Conservation (phyloP, 2,329 filamentous ascomycete species). For the Xylariales sp. region DNA sequence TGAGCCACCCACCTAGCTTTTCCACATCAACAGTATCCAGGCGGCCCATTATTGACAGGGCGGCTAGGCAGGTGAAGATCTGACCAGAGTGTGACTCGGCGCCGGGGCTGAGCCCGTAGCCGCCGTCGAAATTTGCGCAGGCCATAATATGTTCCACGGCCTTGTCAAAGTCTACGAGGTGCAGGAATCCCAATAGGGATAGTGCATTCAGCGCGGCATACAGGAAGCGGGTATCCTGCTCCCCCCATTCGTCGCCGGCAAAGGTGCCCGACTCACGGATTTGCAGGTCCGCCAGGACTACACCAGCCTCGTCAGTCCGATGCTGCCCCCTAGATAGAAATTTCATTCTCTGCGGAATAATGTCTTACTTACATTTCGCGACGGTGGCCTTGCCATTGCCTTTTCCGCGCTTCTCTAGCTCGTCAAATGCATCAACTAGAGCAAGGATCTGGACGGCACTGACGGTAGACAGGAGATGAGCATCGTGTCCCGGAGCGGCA, state of each 20-base stretch:
- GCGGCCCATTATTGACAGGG: constrained; percentile 76
- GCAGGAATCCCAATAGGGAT: constrained; percentile 72
- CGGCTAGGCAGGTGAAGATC: constrained; percentile 89
- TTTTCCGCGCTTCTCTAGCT: constrained; percentile 68
- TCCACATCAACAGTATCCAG: constrained; percentile 80
- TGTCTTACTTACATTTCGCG: constrained; percentile 77
- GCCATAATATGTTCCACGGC: constrained; percentile 75
- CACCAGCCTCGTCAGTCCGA: constrained; percentile 8
- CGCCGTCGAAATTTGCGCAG: constrained; percentile 92
- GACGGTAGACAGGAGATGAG: constrained; percentile 93
- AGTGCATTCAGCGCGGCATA: constrained; percentile 87
- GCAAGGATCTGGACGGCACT: constrained; percentile 92
- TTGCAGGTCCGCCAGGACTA: constrained; percentile 78
- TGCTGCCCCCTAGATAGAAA: no score
- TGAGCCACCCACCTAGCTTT: constrained; percentile 82
- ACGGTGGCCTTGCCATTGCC: constrained; percentile 73
- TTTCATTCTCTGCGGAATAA: no score
- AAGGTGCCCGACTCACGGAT: constrained; percentile 81
- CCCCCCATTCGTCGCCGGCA: constrained; percentile 92
- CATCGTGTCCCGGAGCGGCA: constrained; percentile 88
- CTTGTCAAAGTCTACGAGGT: constrained; percentile 72
- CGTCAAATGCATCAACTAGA: constrained; percentile 77
- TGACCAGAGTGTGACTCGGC: constrained; percentile 94
- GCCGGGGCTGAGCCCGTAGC: constrained; percentile 83
- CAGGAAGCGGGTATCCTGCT: constrained; percentile 90